These are phyloP conservation scores for Graphium sp. DNA, from an alignment of 2,329 filamentous ascomycete genomes.

Conservation along the genomic window DNA sequence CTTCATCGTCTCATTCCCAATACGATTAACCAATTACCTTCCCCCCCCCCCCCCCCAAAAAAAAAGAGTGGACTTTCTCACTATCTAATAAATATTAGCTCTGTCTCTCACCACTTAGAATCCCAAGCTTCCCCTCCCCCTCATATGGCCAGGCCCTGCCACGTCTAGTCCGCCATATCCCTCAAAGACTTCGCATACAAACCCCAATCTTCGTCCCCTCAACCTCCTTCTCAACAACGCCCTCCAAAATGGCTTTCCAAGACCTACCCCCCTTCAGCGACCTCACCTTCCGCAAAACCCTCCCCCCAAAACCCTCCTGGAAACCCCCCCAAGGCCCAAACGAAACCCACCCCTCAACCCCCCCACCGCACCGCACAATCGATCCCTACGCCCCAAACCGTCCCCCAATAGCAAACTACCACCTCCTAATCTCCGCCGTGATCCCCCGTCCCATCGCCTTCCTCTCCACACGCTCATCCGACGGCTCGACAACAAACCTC, in stretches of 20 bases:
- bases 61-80: no score
- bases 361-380: constrained; percentile 49
- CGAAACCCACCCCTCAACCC: constrained; percentile 14
- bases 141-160: no score
- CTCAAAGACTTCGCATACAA: constrained; percentile 1
- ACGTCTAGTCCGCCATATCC: constrained; percentile 3
- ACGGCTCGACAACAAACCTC: constrained; percentile 53
- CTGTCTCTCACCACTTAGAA: no score
- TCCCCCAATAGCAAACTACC: constrained; percentile 63
- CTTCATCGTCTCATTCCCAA: neutral
- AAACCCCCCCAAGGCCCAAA: constrained; percentile 49
- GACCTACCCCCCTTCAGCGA: constrained; percentile 26
- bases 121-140: constrained; percentile 2
- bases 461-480: constrained; percentile 34
- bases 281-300: constrained; percentile 34
- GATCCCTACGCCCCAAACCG: constrained; percentile 63
- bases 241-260: constrained; percentile 2
- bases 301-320: constrained; percentile 52
- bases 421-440: constrained; percentile 71
- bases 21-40: neutral
- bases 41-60: constrained; percentile 1
- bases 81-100: no score
- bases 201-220: neutral
- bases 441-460: constrained; percentile 68
- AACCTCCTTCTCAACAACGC: constrained; percentile 10